phyloP scores from a whole-genome alignment of 176 grass and related monocot genomes.

The Canna indica region DNA sequence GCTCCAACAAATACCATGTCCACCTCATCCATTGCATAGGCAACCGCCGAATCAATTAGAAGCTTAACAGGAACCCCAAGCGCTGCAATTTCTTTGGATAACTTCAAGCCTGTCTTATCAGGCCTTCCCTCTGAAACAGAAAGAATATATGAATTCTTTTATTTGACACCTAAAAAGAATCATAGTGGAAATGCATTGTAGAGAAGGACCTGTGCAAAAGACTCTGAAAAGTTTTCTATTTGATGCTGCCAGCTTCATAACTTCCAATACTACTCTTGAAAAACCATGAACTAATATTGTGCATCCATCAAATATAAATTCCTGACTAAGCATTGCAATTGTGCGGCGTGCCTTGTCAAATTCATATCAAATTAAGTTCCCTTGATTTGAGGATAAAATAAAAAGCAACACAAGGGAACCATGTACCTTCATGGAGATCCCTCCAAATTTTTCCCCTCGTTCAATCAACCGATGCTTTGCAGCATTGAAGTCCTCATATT shows the following conservation, averaged over 20 bases:
- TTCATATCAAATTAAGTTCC: slow-evolving; percentile 8
- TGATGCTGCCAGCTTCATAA: slow-evolving; percentile 82
- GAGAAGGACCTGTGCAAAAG: slow-evolving; percentile 69
- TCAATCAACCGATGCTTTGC: slow-evolving; percentile 84
- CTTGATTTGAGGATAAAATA: neutral
- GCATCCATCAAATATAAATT: slow-evolving; percentile 84
- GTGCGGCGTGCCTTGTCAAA: slow-evolving; percentile 72
- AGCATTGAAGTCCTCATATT: slow-evolving; percentile 90
- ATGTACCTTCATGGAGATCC: slow-evolving; percentile 88
- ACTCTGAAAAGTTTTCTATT: slow-evolving; percentile 81
- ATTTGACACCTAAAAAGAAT: neutral
- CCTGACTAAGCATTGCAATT: slow-evolving; percentile 95
- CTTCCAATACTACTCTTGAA: slow-evolving; percentile 88
- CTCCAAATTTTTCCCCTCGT: slow-evolving; percentile 96
- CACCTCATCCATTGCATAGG: slow-evolving; percentile 90
- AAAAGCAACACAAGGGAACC: neutral
- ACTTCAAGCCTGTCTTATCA: slow-evolving; percentile 69
- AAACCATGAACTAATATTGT: slow-evolving; percentile 86
- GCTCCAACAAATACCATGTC: slow-evolving; percentile 93
- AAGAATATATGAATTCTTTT: slow-evolving; percentile 6
- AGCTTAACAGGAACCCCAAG: slow-evolving; percentile 83
- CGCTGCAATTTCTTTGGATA: slow-evolving; percentile 83
- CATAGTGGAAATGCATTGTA: neutral
- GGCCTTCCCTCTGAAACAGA: slow-evolving; percentile 79
- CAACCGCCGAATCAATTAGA: slow-evolving; percentile 88